Percentiles rank a stretch among this genome's conserved stretches.
phyloP scores from a whole-genome alignment of 2,329 filamentous ascomycete genomes.

The Aspergillus flavus region DNA sequence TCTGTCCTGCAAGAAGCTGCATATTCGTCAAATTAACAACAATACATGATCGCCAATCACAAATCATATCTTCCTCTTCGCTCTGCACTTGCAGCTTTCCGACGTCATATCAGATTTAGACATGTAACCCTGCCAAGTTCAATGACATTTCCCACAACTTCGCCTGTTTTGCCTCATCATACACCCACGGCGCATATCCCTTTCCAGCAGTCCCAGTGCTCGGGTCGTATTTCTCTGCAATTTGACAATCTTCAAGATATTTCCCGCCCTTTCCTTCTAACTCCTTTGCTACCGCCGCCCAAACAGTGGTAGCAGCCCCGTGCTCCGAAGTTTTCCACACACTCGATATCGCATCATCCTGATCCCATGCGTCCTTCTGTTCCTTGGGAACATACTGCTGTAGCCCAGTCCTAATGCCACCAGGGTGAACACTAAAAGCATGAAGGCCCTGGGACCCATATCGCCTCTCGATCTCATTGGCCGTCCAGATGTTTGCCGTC shows the following conservation, averaged over 20 bases:
- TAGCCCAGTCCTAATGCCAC: slow-evolving; percentile 25
- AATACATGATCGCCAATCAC: background rate
- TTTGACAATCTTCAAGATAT: slow-evolving; percentile 31
- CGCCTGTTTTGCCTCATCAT: slow-evolving; percentile 12
- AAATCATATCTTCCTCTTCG: background rate
- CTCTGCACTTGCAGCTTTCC: background rate
- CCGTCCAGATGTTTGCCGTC: slow-evolving; percentile 54
- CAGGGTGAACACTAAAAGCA: slow-evolving; percentile 51
- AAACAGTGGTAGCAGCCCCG: slow-evolving; percentile 31
- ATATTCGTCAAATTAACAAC: background rate
- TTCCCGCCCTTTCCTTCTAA: slow-evolving; percentile 30
- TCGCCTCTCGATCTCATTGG: slow-evolving; percentile 55
- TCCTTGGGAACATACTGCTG: slow-evolving; percentile 9
- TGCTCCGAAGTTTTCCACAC: slow-evolving; percentile 23
- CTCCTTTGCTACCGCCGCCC: slow-evolving; percentile 30
- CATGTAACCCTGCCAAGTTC: background rate
- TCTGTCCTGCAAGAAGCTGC: background rate
- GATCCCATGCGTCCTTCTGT: background rate
- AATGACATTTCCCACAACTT: slow-evolving; percentile 16
- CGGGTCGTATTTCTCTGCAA: slow-evolving; percentile 5
- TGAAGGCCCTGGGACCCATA: slow-evolving; percentile 51
- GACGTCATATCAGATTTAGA: background rate
- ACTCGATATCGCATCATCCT: background rate
- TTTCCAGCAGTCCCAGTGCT: background rate
- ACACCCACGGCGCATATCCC: slow-evolving; percentile 21